phyloP scores from a whole-genome alignment of 768 basidiomycete species.

The Agaricus subrufescens region DNA sequence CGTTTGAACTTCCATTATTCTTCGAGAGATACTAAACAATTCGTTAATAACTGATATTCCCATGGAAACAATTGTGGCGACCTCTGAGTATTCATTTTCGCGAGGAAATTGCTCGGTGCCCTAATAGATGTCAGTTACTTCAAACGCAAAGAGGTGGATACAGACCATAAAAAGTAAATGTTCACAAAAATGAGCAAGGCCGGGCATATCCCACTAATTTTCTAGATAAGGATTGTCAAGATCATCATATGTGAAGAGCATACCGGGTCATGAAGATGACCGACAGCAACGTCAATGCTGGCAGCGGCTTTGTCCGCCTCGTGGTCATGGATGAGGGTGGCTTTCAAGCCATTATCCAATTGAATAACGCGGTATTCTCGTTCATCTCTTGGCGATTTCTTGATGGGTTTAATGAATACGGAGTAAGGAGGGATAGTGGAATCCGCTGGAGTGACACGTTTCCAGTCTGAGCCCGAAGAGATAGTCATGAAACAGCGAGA shows the following conservation, averaged over 20 bases:
- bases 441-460: conserved; percentile 22
- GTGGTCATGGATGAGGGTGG: conserved; percentile 75
- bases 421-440: conserved; percentile 38
- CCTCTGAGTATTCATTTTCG: conserved; percentile 94
- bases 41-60: neutral
- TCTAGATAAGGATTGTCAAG: conserved; percentile 19
- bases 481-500: neutral
- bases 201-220: conserved; percentile 69
- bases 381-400: conserved; percentile 74
- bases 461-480: conserved; percentile 26
- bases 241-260: conserved; percentile 21
- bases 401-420: conserved; percentile 55
- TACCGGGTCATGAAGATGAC: conserved; percentile 91
- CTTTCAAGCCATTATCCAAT: conserved; percentile 88
- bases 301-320: conserved; percentile 94
- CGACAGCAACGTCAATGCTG: conserved; percentile 90
- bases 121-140: conserved; percentile 28
- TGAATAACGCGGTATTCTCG: conserved; percentile 76
- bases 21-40: conserved; percentile 62
- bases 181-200: conserved; percentile 93
- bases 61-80: conserved; percentile 17
- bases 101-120: conserved; percentile 80
- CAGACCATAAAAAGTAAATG: conserved; percentile 93
- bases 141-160: conserved; percentile 9
- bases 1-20: conserved; percentile 85